phyloP scores from a whole-genome alignment of 164 flowering plant genomes.

The Pachysandra terminalis region DNA sequence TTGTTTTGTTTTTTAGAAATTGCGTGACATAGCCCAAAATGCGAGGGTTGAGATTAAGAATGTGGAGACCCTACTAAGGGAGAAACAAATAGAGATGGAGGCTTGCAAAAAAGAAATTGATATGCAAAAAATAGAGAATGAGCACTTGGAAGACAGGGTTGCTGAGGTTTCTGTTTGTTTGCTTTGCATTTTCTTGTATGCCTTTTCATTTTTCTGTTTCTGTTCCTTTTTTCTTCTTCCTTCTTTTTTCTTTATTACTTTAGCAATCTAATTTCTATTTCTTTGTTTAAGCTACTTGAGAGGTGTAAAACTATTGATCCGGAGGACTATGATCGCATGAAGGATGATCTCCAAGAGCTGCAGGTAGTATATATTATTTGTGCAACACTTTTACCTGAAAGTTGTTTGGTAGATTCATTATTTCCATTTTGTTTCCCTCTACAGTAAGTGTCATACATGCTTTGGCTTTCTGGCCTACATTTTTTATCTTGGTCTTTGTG shows the following conservation, averaged over 20 bases:
- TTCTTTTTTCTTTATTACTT: too few relatives aligned
- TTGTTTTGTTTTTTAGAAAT: constrained; percentile 40
- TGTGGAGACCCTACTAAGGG: constrained; percentile 36
- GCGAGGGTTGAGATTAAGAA: constrained; percentile 40
- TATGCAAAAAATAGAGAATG: constrained; percentile 41
- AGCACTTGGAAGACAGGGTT: constrained; percentile 45
- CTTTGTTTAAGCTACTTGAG: constrained; percentile 51
- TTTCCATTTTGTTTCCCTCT: too few relatives aligned
- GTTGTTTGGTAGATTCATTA: not conserved
- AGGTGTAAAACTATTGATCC: constrained; percentile 50
- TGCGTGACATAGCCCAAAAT: constrained; percentile 61
- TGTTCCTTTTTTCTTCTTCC: too few relatives aligned
- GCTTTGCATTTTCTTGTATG: not conserved
- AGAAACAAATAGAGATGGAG: constrained; percentile 56
- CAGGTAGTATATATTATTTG: constrained; percentile 37
- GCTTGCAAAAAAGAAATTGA: constrained; percentile 54
- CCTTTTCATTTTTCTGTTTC: not conserved
- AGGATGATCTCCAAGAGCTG: constrained; percentile 43
- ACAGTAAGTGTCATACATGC: too few relatives aligned
- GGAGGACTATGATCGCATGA: constrained; percentile 62
- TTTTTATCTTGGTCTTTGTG: too few relatives aligned
- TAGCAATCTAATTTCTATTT: constrained; percentile 10
- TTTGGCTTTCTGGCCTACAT: too few relatives aligned
- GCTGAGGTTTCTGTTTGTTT: constrained; percentile 44
- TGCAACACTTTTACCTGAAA: not conserved